Evolutionary conservation across 2,329 filamentous ascomycete genomes (phyloP), one percentile per base, ranked within the genome.

Genomic region (Emergomyces pasteurianus): DNA sequence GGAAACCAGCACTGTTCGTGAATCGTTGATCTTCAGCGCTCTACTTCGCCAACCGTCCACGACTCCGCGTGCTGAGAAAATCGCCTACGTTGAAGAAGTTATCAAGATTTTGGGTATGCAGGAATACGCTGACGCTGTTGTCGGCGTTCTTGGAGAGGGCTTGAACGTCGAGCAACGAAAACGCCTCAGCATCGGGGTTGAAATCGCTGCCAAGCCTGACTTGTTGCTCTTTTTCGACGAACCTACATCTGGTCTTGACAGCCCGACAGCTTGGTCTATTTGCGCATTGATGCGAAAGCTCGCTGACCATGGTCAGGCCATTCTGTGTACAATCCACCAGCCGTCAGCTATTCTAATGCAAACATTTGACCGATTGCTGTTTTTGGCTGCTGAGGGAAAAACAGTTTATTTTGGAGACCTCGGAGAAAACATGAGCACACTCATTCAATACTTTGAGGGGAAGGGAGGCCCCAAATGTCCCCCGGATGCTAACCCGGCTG

Each of bases 311-410:
- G 92, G 92, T 18, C 90, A 95, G 72, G 92, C 92, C 58, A 89
- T 96, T 74, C 84, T 96, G 21, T 96, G 92, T 77, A 96, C 92
- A 0, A 96, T 96, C 64, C 92, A 97, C 73, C 92, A 97, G 74
- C 92, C 92, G n/a, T 95, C 90, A 10, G 91, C 91, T 28, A 91
- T 95, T 83, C 81, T 96, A 60, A 96, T 96, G 80, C 89, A 96
- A 72, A 87, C 90, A 63, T 96, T 87, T 59, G 85, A 87, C 63
- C 80, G 80, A 0, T 73, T 87, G 2, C 74, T 87, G 0, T 86
- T 89, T 72, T 77, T 88, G 2, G 83, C 84, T 7, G 79, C 77
- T 59, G 86, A 86, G 36, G 86, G 86, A 1, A 83, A 79, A 69
- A 87, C 85, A 0, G 84, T 88, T 1, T 89, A 89, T 68, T 88